Conservation (phyloP, 192 early-diverging fungal genomes). For the Coemansia guatemalensis region DNA sequence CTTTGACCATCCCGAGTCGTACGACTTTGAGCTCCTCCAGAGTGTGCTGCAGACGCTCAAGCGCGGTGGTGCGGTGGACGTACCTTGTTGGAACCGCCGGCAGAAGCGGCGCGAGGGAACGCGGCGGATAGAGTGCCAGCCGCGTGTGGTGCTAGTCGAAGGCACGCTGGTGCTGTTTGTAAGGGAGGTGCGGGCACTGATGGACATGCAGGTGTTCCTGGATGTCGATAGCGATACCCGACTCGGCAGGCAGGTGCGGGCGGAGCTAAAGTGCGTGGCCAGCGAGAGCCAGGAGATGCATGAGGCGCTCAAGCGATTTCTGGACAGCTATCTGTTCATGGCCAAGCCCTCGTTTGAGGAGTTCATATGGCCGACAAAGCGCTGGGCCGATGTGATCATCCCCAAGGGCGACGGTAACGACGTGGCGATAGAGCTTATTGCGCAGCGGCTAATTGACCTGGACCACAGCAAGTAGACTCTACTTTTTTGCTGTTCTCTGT, state of each 20-base stretch:
- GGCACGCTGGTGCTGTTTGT: conserved; percentile 80
- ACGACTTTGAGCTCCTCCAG: conserved; percentile 73
- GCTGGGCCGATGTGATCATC: conserved; percentile 75
- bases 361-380: conserved; percentile 78
- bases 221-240: conserved; percentile 84
- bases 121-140: conserved; percentile 37
- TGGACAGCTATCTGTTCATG: conserved; percentile 69
- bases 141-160: conserved; percentile 73
- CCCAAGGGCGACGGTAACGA: conserved; percentile 64
- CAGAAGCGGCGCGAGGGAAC: conserved; percentile 22
- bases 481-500: too few species aligned
- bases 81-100: conserved; percentile 68
- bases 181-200: conserved; percentile 59
- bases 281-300: conserved; percentile 22
- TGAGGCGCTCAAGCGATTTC: conserved; percentile 54
- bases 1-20: conserved; percentile 73
- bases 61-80: conserved; percentile 47
- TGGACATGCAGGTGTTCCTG: conserved; percentile 82
- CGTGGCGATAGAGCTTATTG: conserved; percentile 65
- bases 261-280: conserved; percentile 19
- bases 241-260: conserved; percentile 51
- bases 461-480: conserved; percentile 7
- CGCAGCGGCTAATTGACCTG: conserved; percentile 55
- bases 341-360: conserved; percentile 90
- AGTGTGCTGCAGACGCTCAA: conserved; percentile 55